Conservation (phyloP, 768 basidiomycete genomes). For the Boletus coccyginus region DNA sequence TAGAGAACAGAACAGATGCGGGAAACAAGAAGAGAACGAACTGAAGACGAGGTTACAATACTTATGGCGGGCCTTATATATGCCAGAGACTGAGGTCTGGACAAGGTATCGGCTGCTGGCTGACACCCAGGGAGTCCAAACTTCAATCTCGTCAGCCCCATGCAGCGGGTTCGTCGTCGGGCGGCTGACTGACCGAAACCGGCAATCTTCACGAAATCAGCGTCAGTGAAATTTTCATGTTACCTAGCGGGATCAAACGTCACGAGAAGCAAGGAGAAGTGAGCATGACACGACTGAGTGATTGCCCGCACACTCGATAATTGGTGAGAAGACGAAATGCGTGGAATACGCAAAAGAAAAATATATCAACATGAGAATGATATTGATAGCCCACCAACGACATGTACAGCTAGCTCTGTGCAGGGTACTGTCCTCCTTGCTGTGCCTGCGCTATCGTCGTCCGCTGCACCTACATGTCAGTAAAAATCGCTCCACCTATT, state of each 20-base stretch:
- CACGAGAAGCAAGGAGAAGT: not conserved
- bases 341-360: constrained; percentile 4
- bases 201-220: not conserved
- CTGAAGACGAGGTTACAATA: not conserved
- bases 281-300: not conserved
- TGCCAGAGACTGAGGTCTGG: not conserved
- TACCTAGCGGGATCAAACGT: not conserved
- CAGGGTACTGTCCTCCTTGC: constrained; percentile 32
- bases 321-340: constrained; percentile 1
- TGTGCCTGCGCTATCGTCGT: constrained; percentile 28
- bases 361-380: constrained; percentile 16
- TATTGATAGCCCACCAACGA: constrained; percentile 9
- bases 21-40: not conserved
- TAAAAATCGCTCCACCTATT: not conserved
- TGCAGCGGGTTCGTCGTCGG: not conserved
- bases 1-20: not conserved
- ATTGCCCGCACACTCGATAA: not conserved
- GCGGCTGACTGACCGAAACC: not conserved
- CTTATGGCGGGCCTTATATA: constrained; percentile 4
- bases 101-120: not conserved
- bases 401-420: constrained; percentile 27
- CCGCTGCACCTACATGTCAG: constrained; percentile 17
- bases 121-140: not conserved
- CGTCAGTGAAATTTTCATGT: not conserved
- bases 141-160: not conserved